Evolutionary conservation across 352 stramenopile genomes (phyloP).

Genomic region (Chrysophaeum taylorii): DNA sequence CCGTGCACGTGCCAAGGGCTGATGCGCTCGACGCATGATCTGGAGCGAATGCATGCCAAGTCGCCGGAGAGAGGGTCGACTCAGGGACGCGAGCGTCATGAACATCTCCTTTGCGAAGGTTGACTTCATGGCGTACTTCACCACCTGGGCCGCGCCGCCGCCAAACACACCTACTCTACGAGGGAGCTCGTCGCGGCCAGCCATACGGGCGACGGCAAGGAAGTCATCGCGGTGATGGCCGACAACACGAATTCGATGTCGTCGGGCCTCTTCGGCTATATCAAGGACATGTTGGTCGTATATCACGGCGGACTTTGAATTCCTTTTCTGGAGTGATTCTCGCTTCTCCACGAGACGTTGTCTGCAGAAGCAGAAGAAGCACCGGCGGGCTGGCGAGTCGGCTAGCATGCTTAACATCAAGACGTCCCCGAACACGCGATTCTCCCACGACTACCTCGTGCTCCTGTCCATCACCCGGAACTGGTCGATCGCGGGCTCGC

Average conservation of each 20-base stretch:
- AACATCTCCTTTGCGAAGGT: neutral
- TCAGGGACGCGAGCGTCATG: neutral
- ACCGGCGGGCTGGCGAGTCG: neutral
- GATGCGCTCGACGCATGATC: neutral
- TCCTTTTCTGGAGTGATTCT: neutral
- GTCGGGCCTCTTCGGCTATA: neutral
- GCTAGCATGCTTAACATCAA: neutral
- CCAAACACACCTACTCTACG: neutral
- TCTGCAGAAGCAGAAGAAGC: neutral
- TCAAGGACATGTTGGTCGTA: neutral
- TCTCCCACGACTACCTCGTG: neutral
- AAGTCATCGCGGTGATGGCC: neutral
- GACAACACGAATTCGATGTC: slow-evolving; percentile 2
- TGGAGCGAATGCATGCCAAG: neutral
- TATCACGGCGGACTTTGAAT: neutral
- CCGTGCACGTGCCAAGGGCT: neutral
- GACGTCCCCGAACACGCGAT: neutral
- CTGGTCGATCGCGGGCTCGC: neutral
- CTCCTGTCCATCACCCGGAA: neutral
- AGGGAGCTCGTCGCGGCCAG: neutral
- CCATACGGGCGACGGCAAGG: neutral
- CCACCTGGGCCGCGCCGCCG: neutral
- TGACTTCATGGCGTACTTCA: neutral
- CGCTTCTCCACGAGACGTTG: neutral
- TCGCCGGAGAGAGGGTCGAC: neutral